Percentiles rank a stretch among this genome's conserved stretches.
phyloP scores from a whole-genome alignment of 768 basidiomycete species.

The Auricularia heimuer region DNA sequence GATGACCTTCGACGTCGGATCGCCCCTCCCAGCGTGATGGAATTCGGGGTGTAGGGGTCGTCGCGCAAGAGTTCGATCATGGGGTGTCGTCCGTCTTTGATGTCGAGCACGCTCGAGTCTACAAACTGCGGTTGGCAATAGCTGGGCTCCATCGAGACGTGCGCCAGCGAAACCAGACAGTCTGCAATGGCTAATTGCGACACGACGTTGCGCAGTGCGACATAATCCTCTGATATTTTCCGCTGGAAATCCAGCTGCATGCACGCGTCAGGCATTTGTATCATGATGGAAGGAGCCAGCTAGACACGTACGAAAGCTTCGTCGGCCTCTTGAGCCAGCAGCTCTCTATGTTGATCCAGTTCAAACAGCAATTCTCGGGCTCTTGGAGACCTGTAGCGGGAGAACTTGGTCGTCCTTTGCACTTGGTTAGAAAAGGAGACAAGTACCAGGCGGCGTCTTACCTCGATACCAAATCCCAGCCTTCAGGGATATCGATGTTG shows the following conservation, averaged over 20 bases:
- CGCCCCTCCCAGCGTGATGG: conserved; percentile 51
- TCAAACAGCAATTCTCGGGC: conserved; percentile 55
- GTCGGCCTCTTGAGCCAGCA: conserved; percentile 53
- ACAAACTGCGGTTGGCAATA: conserved; percentile 74
- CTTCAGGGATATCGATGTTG: conserved; percentile 33
- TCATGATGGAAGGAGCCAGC: neutral
- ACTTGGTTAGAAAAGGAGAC: conserved; percentile 2
- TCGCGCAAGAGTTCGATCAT: conserved; percentile 75
- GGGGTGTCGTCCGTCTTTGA: conserved; percentile 82
- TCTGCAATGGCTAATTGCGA: conserved; percentile 78
- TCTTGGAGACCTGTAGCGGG: conserved; percentile 69
- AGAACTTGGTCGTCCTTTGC: conserved; percentile 55
- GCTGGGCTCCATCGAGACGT: conserved; percentile 62
- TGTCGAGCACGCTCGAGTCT: conserved; percentile 51
- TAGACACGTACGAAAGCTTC: conserved; percentile 39
- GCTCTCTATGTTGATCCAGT: conserved; percentile 66
- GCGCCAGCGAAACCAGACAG: conserved; percentile 77
- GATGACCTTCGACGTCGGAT: conserved; percentile 54
- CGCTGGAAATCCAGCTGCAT: conserved; percentile 39
- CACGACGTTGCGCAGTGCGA: conserved; percentile 59
- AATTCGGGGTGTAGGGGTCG: conserved; percentile 83
- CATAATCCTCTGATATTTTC: conserved; percentile 67
- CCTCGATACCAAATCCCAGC: conserved; percentile 64
- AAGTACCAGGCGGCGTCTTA: conserved; percentile 16
- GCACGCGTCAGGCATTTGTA: neutral